A percentile compares a stretch with the other conserved stretches of the same genome.
phyloP scores from a whole-genome alignment of 2,329 filamentous ascomycete species.

The Capronia americana region DNA sequence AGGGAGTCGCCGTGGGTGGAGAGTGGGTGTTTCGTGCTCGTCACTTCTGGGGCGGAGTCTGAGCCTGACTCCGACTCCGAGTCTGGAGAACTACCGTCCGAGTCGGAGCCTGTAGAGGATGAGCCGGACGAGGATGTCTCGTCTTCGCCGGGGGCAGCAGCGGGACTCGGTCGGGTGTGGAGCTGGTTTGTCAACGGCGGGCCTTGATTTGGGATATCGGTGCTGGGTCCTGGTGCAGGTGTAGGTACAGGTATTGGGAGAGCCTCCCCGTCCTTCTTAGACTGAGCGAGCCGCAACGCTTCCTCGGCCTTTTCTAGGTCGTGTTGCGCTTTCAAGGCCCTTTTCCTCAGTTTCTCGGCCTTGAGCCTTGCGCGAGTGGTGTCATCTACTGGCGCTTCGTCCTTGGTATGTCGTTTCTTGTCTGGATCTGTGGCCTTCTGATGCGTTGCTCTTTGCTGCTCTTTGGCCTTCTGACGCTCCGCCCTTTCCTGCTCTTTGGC shows the following conservation, averaged over 20 bases:
- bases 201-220: neutral
- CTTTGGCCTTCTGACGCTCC: neutral
- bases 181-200: neutral
- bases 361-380: conserved; percentile 26
- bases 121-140: conserved; percentile 34
- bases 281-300: conserved; percentile 25
- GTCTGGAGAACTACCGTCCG: conserved; percentile 5
- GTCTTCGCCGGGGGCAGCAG: conserved; percentile 21
- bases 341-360: conserved; percentile 51
- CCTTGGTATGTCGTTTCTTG: conserved; percentile 1
- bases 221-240: neutral
- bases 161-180: conserved; percentile 19
- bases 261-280: conserved; percentile 3
- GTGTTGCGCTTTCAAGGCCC: conserved; percentile 52
- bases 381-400: conserved; percentile 1
- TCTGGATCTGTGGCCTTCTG: neutral
- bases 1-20: conserved; percentile 46
- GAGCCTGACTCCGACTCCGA: conserved; percentile 18
- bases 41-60: conserved; percentile 48
- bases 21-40: conserved; percentile 49
- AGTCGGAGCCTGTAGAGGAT: conserved; percentile 26
- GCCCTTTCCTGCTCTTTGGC: conserved; percentile 19
- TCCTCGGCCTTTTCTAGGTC: conserved; percentile 32
- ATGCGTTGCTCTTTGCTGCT: conserved; percentile 7
- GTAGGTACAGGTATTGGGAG: neutral